Evolutionary conservation across 2,329 filamentous ascomycete genomes (phyloP).

Genomic region (Pseudocercospora fijiensis): DNA sequence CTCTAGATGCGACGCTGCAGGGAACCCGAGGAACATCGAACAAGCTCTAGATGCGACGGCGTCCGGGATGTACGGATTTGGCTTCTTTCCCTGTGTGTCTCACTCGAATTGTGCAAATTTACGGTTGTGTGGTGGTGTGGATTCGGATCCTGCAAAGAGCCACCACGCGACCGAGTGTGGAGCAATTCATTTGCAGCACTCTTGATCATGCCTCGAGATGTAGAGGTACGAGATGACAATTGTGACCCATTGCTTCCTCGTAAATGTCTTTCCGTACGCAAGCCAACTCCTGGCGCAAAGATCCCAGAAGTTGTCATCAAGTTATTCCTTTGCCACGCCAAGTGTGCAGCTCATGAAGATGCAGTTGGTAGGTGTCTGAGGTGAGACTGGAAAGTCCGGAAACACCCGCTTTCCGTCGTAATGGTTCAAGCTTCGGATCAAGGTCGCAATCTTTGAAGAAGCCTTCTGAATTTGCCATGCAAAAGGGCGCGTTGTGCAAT

Average conservation of each 20-base stretch:
- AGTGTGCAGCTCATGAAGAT: not conserved
- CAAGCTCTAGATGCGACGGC: not conserved
- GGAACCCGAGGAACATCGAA: not conserved
- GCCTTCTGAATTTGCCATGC: not conserved
- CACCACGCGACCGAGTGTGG: not conserved
- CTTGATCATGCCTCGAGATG: not conserved
- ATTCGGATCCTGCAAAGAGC: not conserved
- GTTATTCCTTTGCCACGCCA: not conserved
- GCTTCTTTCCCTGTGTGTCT: not conserved
- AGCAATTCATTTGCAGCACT: not conserved
- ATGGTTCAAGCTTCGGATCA: not conserved
- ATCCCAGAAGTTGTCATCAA: not conserved
- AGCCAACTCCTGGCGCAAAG: not conserved
- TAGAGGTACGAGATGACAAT: not conserved
- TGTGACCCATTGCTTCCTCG: not conserved
- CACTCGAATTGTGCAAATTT: not conserved
- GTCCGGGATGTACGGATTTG: not conserved
- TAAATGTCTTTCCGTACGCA: not conserved
- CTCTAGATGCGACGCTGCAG: not conserved
- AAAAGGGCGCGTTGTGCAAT: not conserved
- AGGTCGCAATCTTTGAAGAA: not conserved
- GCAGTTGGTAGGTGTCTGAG: too few species aligned
- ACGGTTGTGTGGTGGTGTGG: not conserved
- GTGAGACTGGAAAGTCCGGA: not conserved
- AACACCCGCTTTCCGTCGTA: not conserved